A percentile compares a stretch with the other conserved stretches of the same genome.
Evolutionary conservation across 306 rosid species (phyloP).

Genomic region (Astragalus glycyphyllos): DNA sequence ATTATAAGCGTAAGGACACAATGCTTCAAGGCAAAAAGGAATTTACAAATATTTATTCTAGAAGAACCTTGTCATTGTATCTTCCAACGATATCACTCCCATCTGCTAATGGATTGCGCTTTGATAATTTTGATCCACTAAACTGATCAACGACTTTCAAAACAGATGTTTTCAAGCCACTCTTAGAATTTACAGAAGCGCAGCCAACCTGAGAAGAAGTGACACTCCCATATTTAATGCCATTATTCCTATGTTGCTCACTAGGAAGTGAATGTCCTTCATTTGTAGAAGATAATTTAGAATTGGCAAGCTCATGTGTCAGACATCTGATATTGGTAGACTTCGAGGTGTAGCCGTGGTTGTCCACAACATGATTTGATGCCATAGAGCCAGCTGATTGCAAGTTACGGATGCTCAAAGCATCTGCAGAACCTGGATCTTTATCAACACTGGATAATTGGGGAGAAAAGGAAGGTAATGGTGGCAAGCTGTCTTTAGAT

Average conservation of each 20-base stretch:
- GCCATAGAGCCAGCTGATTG: conserved; percentile 46
- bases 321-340: conserved; percentile 43
- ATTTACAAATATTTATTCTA: conserved; percentile 18
- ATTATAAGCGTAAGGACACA: conserved; percentile 29
- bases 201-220: conserved; percentile 55
- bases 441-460: conserved; percentile 41
- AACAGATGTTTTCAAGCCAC: conserved; percentile 75
- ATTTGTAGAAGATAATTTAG: conserved; percentile 51
- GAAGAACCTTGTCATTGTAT: conserved; percentile 70
- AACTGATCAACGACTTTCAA: conserved; percentile 83
- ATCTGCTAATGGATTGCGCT: conserved; percentile 45
- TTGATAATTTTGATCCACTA: conserved; percentile 75
- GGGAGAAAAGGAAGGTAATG: conserved; percentile 39
- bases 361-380: conserved; percentile 51
- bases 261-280: conserved; percentile 42
- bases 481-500: conserved; percentile 51
- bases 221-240: conserved; percentile 48
- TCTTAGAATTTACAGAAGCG: conserved; percentile 59
- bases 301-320: conserved; percentile 39
- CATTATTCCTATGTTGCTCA: conserved; percentile 50
- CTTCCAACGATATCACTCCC: conserved; percentile 66
- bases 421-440: conserved; percentile 46
- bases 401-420: conserved; percentile 48
- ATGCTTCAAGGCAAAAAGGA: conserved; percentile 7
- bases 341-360: conserved; percentile 44